Evolutionary conservation across 768 basidiomycete species (phyloP), one percentile per base, ranked within the genome.

Genomic region (Cystobasidium tubakii): DNA sequence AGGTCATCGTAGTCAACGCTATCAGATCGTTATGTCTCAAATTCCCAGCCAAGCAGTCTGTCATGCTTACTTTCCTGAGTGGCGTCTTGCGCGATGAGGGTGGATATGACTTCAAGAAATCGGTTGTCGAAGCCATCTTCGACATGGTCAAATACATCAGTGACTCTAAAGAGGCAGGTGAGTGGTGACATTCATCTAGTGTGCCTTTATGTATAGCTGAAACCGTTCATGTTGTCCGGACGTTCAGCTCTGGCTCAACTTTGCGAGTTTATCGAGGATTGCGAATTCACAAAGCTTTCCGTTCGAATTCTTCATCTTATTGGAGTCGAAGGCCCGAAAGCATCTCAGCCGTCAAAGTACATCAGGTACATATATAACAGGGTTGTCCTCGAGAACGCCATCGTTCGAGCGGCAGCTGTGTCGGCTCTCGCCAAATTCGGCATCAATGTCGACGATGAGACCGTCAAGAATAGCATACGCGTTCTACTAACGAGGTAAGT

Each of bases 281-380:
- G 96, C 86, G 96, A 99, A 81, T 99, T 98, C 80, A 97, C 95
- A 36, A 99, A 98, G 82, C 87, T 99, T 63, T 96, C 93, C 34
- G 96, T 99, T 75, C 90, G 95, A 60, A 92, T 99, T 78, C 86
- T 99, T 29, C 91, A 99, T 80, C 83, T 99, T 43, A 87, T 99
- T 60, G 96, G 96, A 39, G 86, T 93, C 73, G 96, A 99, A 82
- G 96, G 95, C 12, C 95, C 96, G 36, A 91, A 91, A 80, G 89
- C 94, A 33, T 88, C 89, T n/a, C 90, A 96, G 81, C 96, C 96
- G 13, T 89, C 92, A 65, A 98, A 97, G 83, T 99, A 95, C 81
- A 99, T 99, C 80, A 90, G 96, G 54, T 98, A 94, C 84, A 99
- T 99, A 80, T 99, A 99, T 83, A 99, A 99, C 83, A 92, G 96